These are phyloP conservation scores for Cystobasidium sp. DNA, from an alignment of 1,284 basidiomycete species.

Conservation along the genomic window DNA sequence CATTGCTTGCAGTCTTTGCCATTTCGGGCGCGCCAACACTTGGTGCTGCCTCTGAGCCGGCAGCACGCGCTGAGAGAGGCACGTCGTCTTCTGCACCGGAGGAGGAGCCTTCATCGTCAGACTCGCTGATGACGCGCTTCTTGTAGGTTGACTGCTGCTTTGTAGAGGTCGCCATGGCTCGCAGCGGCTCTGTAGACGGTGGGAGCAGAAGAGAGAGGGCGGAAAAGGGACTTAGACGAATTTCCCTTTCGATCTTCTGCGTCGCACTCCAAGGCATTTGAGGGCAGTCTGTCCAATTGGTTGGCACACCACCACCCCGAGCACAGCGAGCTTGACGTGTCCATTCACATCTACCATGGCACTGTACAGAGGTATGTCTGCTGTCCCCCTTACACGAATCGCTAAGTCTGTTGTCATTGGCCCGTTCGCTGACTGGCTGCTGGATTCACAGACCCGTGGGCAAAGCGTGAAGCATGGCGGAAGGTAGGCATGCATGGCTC, in stretches of 20 bases:
- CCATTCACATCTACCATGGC: not conserved
- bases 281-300: not conserved
- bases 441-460: slow-evolving; percentile 76
- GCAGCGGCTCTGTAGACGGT: slow-evolving; percentile 16
- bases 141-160: slow-evolving; percentile 42
- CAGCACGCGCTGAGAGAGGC: slow-evolving; percentile 45
- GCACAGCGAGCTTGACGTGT: slow-evolving; percentile 1
- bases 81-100: slow-evolving; percentile 45
- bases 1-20: slow-evolving; percentile 11
- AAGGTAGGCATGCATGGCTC: slow-evolving; percentile 58
- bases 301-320: not conserved
- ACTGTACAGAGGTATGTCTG: slow-evolving; percentile 20
- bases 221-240: slow-evolving; percentile 40
- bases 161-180: slow-evolving; percentile 15
- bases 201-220: slow-evolving; percentile 30
- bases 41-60: not conserved
- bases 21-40: slow-evolving; percentile 14
- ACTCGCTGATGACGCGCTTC: slow-evolving; percentile 47
- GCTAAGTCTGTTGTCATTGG: not conserved
- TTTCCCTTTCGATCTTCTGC: slow-evolving; percentile 4
- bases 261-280: not conserved
- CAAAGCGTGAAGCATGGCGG: slow-evolving; percentile 89
- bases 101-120: slow-evolving; percentile 46
- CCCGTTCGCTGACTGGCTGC: slow-evolving; percentile 7
- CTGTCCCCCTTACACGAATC: not conserved